Percentiles rank a stretch among this genome's conserved stretches.
These are phyloP conservation scores for Elsinoe arachidis DNA, from an alignment of 2,329 filamentous ascomycete species.

Conservation along the genomic window DNA sequence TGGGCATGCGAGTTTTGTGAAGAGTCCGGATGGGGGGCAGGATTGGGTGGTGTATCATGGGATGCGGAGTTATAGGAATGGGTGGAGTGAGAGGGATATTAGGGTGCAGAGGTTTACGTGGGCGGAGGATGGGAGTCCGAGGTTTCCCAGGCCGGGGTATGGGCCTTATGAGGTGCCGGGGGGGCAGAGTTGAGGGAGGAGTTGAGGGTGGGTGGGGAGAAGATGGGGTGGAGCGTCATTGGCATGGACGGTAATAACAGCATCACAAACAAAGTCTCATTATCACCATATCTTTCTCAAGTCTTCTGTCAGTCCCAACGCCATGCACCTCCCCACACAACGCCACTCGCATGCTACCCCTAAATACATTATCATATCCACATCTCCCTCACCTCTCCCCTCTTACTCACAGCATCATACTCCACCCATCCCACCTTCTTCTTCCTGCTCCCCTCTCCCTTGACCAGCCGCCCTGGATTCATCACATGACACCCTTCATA, in stretches of 20 bases:
- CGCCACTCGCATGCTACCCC: no score
- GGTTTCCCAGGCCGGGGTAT: slow-evolving; percentile 42
- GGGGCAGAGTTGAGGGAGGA: slow-evolving; percentile 20
- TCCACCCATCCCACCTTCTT: slow-evolving; percentile 72
- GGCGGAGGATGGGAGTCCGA: slow-evolving; percentile 40
- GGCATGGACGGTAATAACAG: not conserved
- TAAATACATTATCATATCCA: slow-evolving; percentile 20
- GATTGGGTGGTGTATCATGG: slow-evolving; percentile 48
- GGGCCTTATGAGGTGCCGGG: slow-evolving; percentile 38
- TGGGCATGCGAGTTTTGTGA: slow-evolving; percentile 44
- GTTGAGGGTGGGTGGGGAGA: not conserved
- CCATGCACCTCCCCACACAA: no score
- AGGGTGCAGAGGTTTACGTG: slow-evolving; percentile 41
- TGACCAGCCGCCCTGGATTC: slow-evolving; percentile 74
- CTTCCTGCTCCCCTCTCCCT: slow-evolving; percentile 52
- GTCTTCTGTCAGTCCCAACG: no score
- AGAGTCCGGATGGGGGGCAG: slow-evolving; percentile 39
- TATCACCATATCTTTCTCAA: not conserved
- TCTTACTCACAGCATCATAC: slow-evolving; percentile 60
- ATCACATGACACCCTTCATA: slow-evolving; percentile 95
- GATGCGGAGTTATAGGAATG: slow-evolving; percentile 40
- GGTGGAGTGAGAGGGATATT: slow-evolving; percentile 42
- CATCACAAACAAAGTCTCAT: not conserved
- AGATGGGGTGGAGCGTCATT: not conserved
- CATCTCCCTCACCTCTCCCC: slow-evolving; percentile 56